Base-by-base conservation (phyloP, 2,329 filamentous ascomycete genomes). In the Arthrobotrys conoides region DNA sequence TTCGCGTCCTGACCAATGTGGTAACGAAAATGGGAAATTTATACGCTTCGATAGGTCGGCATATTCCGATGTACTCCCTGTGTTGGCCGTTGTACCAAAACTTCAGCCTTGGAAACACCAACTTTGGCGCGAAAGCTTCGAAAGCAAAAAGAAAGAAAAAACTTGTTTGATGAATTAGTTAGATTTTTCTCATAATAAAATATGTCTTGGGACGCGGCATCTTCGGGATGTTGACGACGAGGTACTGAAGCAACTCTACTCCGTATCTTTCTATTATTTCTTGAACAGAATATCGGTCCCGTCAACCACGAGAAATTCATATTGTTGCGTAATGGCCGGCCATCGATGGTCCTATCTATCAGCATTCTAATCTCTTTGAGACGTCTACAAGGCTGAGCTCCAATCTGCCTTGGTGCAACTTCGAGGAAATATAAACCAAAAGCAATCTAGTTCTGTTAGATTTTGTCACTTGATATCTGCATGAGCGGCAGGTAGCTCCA, bases 401-500 rank as follows among this genome's bases (percentile, higher is more conserved):
- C 41, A 61, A 30, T 59, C 51, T 36, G 67, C 36, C 67, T 63
- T 61, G 51, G 38, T 41, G 14, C 27, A n/a, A 16, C 1, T 30
- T 30, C 4, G 18, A 38, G 64, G 64, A 53, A 53, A 67, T 41
- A 67, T 27, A 9, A 44, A 27, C 57, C 57, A 5, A 41, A 53
- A 41, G 64, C 20, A 67, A 61, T 61, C 33, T 53, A 67, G 46
- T 38, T 46, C 38, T 48, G 14, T 16, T 20, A 57, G 22, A 71
- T 59, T 44, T 65, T 65, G 61, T 66, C 61, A 72, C 48, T 57
- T 66, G 61, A 66, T 66, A 59, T 57, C 71, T 75, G 71, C 64
- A 75, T 53, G 64, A 69, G 53, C 71, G 71, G 71, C 71, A 75
- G 53, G 59, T 18, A 46, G 53, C 70, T 46, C 63, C 63, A 75